Base-by-base conservation (phyloP, 495 filamentous ascomycete genomes). In the Penicillium bialowiezense region DNA sequence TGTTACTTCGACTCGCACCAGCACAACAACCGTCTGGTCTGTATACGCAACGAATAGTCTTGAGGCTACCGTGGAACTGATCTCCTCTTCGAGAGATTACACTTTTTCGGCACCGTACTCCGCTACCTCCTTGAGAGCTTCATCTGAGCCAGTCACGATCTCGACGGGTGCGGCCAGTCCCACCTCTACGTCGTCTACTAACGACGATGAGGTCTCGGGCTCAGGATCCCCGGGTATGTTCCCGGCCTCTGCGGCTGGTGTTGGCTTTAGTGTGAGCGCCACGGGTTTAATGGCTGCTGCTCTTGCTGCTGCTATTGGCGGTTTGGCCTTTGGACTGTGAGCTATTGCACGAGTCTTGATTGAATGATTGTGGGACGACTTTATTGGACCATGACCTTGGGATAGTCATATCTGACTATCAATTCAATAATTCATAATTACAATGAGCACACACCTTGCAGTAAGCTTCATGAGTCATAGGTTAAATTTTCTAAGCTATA, bases 321-420 rank as follows among this genome's bases (percentile, higher is more conserved):
- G 34, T 0, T 32, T 63, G 47, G 59, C 59, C 14, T 54, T 63
- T 48, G 56, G 50, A 4, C 29, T 62, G 33, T 62, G 44, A 59
- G 4, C 7, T 6, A 9, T 13, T 14, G 28, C 10, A 7, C 2
- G 14, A 1, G 8, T 3, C 33, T 15, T 36, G 17, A 0, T 40
- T 17, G 0, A 7, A 20, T 1, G 5, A 13, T 7, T n/a, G 7
- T n/a, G n/a, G n/a, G n/a, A n/a, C n/a, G n/a, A n/a, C n/a, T n/a
- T n/a, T n/a, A n/a, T n/a, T n/a, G n/a, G n/a, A n/a, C n/a, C n/a
- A n/a, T 28, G 32, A 23, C 3, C 1, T 23, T 31, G 26, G 24
- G 18, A 13, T 13, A 4, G 23, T 32, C 29, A 12, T 7, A 32
- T 32, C 5, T 32, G 3, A 4, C 23, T 8, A 26, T 26, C 4